phyloP scores from a whole-genome alignment of 108 stramenopile species.

The Skeletonema grethae region DNA sequence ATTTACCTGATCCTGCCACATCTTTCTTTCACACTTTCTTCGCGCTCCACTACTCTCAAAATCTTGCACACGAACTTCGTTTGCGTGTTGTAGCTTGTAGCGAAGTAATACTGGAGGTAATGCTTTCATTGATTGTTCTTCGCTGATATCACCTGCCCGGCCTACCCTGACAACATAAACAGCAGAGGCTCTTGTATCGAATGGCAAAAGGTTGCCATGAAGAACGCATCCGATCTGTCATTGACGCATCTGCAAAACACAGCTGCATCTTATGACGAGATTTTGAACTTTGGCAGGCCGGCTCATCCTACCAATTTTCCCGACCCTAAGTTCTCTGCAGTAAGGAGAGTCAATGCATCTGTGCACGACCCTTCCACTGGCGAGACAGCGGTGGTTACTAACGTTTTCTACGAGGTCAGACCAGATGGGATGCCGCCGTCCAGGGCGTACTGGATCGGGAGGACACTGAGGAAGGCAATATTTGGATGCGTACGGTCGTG shows the following conservation, averaged over 20 bases:
- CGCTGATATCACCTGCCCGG: too few species aligned
- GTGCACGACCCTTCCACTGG: slow-evolving; percentile 66
- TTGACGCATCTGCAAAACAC: slow-evolving; percentile 8
- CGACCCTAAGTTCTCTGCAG: slow-evolving; percentile 4
- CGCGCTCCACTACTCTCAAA: too few species aligned
- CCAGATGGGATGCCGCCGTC: slow-evolving; percentile 59
- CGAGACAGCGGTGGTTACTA: slow-evolving; percentile 58
- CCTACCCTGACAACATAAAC: too few species aligned
- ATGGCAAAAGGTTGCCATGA: background rate
- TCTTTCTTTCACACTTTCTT: too few species aligned
- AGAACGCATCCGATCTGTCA: background rate
- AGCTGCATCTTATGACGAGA: slow-evolving; percentile 13
- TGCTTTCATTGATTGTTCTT: too few species aligned
- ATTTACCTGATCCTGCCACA: too few species aligned
- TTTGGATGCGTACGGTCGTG: slow-evolving; percentile 81
- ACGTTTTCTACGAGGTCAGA: slow-evolving; percentile 70
- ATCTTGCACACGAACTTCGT: too few species aligned
- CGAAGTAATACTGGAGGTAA: too few species aligned
- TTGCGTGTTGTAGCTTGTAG: too few species aligned
- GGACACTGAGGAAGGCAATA: slow-evolving; percentile 79
- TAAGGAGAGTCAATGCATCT: slow-evolving; percentile 57
- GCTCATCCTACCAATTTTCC: slow-evolving; percentile 21
- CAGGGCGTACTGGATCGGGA: slow-evolving; percentile 76
- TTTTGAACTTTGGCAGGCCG: slow-evolving; percentile 5
- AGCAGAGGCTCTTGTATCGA: background rate